Conservation (phyloP, 2,329 filamentous ascomycete species). For the Talaromyces sp. region DNA sequence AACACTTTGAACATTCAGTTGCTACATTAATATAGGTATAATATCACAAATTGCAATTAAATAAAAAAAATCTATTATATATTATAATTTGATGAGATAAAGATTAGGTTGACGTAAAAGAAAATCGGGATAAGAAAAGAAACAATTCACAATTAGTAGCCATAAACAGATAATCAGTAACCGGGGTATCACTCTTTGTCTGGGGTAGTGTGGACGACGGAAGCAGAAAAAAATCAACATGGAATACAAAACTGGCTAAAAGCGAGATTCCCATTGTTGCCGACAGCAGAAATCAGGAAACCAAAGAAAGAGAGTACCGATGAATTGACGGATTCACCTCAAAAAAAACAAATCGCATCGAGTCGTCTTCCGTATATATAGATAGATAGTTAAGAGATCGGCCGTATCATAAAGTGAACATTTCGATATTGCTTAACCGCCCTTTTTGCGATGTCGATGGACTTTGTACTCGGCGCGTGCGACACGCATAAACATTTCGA, state of each 20-base stretch:
- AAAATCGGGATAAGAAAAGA: not conserved
- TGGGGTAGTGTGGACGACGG: not conserved
- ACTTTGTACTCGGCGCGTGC: slow-evolving; percentile 82
- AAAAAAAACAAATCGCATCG: not conserved
- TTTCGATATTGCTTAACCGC: slow-evolving; percentile 1
- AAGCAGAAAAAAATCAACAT: not conserved
- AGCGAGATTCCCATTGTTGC: not conserved
- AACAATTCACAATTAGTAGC: not conserved
- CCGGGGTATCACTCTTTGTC: not conserved
- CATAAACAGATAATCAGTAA: not conserved
- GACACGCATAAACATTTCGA: slow-evolving; percentile 88
- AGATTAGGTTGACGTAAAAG: not conserved
- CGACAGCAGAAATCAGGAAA: not conserved
- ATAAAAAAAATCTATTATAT: not conserved
- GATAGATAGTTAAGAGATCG: not conserved
- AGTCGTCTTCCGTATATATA: not conserved
- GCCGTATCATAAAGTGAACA: not conserved
- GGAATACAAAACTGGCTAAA: not conserved
- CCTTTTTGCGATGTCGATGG: slow-evolving; percentile 46
- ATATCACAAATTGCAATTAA: not conserved
- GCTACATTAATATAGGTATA: too few species aligned
- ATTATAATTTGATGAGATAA: not conserved
- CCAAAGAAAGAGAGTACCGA: not conserved
- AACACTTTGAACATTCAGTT: too few species aligned
- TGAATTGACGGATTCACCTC: not conserved